Conservation (phyloP, 208 protist species). For the Jaenimonas drosophilae region DNA sequence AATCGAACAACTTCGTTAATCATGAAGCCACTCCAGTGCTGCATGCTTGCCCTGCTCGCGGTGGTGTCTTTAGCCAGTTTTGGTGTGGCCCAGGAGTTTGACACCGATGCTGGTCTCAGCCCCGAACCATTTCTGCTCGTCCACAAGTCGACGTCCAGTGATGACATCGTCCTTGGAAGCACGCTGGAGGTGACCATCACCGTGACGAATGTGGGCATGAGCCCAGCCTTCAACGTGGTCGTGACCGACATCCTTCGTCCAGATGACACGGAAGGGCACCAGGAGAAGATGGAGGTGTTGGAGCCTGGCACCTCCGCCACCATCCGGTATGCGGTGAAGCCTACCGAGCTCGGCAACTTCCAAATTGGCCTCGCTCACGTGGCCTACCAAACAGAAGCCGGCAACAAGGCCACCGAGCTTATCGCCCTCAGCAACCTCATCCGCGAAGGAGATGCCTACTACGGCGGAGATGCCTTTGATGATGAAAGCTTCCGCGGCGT, state of each 20-base stretch:
- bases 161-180: conserved; percentile 63
- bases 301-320: conserved; percentile 42
- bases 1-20: no score
- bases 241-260: conserved; percentile 52
- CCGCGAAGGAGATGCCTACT: conserved; percentile 72
- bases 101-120: conserved; percentile 8
- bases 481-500: conserved; percentile 77
- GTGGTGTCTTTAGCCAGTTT: background rate
- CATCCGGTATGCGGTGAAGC: conserved; percentile 69
- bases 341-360: conserved; percentile 57
- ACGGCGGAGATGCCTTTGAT: conserved; percentile 53
- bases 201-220: conserved; percentile 73
- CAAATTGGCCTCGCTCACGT: conserved; percentile 47
- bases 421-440: conserved; percentile 72
- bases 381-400: conserved; percentile 63
- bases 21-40: no score
- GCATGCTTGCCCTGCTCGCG: background rate
- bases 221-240: conserved; percentile 58
- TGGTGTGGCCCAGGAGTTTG: background rate
- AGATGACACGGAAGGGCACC: conserved; percentile 47
- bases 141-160: conserved; percentile 57
- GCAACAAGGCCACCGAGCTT: conserved; percentile 26
- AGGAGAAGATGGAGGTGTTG: conserved; percentile 27
- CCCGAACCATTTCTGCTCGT: conserved; percentile 64
- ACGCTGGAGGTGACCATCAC: conserved; percentile 67